A percentile compares a stretch with the other conserved stretches of the same genome.
These are phyloP conservation scores for Tieghemostelium lacteum DNA, from an alignment of 78 protist genomes.

Conservation along the genomic window DNA sequence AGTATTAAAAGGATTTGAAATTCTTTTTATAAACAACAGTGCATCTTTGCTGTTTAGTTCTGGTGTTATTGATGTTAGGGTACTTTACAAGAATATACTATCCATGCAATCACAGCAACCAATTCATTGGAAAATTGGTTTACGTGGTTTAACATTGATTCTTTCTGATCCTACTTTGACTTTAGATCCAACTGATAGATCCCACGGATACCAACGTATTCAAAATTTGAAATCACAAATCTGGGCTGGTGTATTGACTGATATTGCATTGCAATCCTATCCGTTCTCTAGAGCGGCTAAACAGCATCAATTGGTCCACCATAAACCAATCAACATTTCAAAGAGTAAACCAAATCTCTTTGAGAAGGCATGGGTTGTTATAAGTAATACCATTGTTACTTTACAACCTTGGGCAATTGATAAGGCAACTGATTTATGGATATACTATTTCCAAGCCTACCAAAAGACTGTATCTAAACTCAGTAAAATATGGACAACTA, in stretches of 20 bases:
- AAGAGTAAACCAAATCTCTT: slow-evolving; percentile 6
- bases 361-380: slow-evolving; percentile 64
- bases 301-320: neutral
- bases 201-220: neutral
- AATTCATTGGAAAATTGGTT: slow-evolving; percentile 56
- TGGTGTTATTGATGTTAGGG: slow-evolving; percentile 54
- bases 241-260: slow-evolving; percentile 73
- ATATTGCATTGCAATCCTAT: slow-evolving; percentile 36
- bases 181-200: neutral
- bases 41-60: slow-evolving; percentile 40
- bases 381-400: slow-evolving; percentile 47
- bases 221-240: slow-evolving; percentile 53
- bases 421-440: slow-evolving; percentile 67
- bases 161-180: slow-evolving; percentile 45
- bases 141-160: slow-evolving; percentile 51
- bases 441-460: slow-evolving; percentile 43
- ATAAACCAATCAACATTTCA: neutral
- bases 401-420: slow-evolving; percentile 79
- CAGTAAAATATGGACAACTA: neutral
- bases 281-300: slow-evolving; percentile 22
- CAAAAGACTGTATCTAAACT: slow-evolving; percentile 27
- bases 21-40: slow-evolving; percentile 24
- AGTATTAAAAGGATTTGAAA: slow-evolving; percentile 32
- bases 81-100: slow-evolving; percentile 3
- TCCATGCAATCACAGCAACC: neutral